Percentiles rank a stretch among this genome's conserved stretches.
phyloP scores from a whole-genome alignment of 2,329 filamentous ascomycete genomes.

The Arthrobotrys pseudoclavata region DNA sequence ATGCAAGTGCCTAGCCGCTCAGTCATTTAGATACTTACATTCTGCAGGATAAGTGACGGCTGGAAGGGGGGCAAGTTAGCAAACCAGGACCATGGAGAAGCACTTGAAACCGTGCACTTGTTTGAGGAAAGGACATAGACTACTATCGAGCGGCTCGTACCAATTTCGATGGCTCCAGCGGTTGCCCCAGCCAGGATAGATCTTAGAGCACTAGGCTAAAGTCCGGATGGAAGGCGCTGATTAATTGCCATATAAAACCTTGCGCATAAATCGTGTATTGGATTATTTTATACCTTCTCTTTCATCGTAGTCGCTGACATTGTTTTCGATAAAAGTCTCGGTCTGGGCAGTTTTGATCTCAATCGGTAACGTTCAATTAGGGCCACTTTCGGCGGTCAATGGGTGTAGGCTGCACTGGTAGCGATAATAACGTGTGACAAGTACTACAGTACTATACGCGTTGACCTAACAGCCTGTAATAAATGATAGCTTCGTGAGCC shows the following conservation, averaged over 20 bases:
- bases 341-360: not conserved
- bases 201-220: conserved; percentile 51
- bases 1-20: not conserved
- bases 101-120: not conserved
- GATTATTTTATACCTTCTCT: conserved; percentile 7
- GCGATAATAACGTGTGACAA: not conserved
- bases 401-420: not conserved
- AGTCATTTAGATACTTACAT: conserved; percentile 72
- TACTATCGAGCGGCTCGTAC: conserved; percentile 68
- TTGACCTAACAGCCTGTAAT: too few species aligned
- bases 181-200: conserved; percentile 70
- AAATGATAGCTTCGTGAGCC: too few species aligned
- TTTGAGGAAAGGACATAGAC: conserved; percentile 63
- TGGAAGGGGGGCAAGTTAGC: conserved; percentile 63
- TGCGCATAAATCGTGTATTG: not conserved
- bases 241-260: not conserved
- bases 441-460: too few species aligned
- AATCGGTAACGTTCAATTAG: not conserved
- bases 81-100: not conserved
- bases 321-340: not conserved
- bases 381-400: not conserved
- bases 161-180: conserved; percentile 95
- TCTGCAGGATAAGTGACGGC: conserved; percentile 95
- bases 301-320: not conserved
- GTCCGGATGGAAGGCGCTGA: not conserved